A percentile compares a stretch with the other conserved stretches of the same genome.
phyloP scores from a whole-genome alignment of 345 rosid species.

The Limnanthes douglasii region DNA sequence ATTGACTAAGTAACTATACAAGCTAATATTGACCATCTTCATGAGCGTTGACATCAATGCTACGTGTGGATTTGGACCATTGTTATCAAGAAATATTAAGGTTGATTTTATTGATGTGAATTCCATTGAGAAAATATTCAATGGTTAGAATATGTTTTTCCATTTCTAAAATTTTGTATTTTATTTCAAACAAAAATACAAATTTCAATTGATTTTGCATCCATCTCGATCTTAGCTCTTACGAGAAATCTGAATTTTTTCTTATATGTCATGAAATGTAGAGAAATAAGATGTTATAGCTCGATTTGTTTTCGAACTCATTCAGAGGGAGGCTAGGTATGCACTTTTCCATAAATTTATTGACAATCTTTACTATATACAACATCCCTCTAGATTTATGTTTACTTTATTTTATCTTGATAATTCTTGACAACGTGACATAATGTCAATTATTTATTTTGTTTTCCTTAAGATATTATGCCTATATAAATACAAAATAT shows the following conservation, averaged over 20 bases:
- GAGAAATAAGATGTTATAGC: conserved; percentile 45
- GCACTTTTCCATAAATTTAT: conserved; percentile 7
- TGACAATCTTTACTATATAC: not conserved
- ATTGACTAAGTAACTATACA: too few relatives aligned
- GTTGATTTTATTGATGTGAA: conserved; percentile 60
- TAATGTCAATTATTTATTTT: too few relatives aligned
- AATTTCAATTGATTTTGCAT: too few relatives aligned
- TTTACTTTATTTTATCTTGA: too few relatives aligned
- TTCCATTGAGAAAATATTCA: conserved; percentile 41
- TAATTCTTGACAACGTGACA: not conserved
- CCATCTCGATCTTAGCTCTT: too few relatives aligned
- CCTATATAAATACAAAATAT: too few relatives aligned
- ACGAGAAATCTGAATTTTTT: too few relatives aligned
- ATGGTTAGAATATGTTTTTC: conserved; percentile 21
- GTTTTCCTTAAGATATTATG: too few relatives aligned
- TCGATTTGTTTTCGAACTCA: conserved; percentile 71
- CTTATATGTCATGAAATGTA: conserved; percentile 17
- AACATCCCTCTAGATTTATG: too few relatives aligned
- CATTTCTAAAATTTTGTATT: too few relatives aligned
- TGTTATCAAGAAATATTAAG: conserved; percentile 53
- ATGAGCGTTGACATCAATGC: conserved; percentile 87
- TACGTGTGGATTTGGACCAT: conserved; percentile 62
- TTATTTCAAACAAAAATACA: too few relatives aligned
- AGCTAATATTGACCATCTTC: conserved; percentile 59
- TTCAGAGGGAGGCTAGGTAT: conserved; percentile 87